Evolutionary conservation across 768 basidiomycete species (phyloP).

Genomic region (Trametes gibbosa): DNA sequence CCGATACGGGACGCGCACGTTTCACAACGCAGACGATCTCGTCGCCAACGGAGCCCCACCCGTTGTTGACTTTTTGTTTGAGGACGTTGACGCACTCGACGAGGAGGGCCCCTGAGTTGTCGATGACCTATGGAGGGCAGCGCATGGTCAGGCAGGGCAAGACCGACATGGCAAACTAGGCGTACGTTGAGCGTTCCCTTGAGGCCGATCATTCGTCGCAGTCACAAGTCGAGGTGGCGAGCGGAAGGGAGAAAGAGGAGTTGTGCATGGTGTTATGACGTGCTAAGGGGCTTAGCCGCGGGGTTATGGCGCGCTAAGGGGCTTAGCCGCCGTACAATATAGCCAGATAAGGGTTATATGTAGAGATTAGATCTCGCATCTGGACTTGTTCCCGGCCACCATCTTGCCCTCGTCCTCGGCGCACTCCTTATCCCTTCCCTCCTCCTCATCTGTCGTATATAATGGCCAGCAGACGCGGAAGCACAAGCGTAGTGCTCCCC

Average conservation of each 20-base stretch:
- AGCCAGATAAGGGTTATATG: neutral
- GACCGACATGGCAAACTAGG: neutral
- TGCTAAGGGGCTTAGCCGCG: neutral
- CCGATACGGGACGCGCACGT: constrained; percentile 78
- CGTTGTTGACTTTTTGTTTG: constrained; percentile 94
- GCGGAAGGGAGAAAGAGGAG: neutral
- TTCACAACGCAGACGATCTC: constrained; percentile 96
- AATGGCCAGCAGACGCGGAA: constrained; percentile 56
- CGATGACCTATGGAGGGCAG: constrained; percentile 68
- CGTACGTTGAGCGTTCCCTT: constrained; percentile 86
- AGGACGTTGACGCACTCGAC: constrained; percentile 96
- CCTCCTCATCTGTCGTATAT: neutral
- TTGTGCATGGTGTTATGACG: too few species aligned
- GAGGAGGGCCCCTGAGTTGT: constrained; percentile 93
- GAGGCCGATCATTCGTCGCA: constrained; percentile 80
- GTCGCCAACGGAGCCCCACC: constrained; percentile 91
- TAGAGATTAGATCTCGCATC: neutral
- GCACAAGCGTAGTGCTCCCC: constrained; percentile 69
- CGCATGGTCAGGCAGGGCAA: neutral
- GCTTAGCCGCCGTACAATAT: neutral
- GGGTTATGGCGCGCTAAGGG: neutral
- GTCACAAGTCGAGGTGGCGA: neutral
- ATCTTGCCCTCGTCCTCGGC: neutral
- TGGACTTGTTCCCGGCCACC: neutral
- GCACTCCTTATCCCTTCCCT: neutral